Evolutionary conservation across 2,329 filamentous ascomycete species (phyloP).

Genomic region (Teratosphaeria zuluensis): DNA sequence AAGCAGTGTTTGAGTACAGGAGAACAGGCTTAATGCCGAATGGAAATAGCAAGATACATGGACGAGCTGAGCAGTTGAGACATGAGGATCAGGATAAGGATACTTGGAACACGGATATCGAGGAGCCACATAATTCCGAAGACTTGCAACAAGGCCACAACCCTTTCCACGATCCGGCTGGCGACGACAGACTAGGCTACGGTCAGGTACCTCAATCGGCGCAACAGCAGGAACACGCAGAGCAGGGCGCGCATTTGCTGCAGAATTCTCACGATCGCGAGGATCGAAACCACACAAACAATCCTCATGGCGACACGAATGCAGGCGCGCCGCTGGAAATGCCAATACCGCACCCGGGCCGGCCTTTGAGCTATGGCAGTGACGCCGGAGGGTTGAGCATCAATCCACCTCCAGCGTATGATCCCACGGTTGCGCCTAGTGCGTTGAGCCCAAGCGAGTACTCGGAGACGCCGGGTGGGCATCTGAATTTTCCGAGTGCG

Average conservation of each 20-base stretch:
- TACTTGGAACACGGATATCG: constrained; percentile 36
- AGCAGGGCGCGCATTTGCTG: neutral
- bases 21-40: constrained; percentile 45
- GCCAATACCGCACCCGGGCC: constrained; percentile 30
- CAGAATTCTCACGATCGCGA: neutral
- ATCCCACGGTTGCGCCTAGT: constrained; percentile 11
- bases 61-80: constrained; percentile 14
- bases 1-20: constrained; percentile 47
- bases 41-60: constrained; percentile 32
- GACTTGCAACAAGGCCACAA: constrained; percentile 29
- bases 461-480: constrained; percentile 25
- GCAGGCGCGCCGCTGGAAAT: neutral
- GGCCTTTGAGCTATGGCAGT: constrained; percentile 31
- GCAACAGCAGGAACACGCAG: constrained; percentile 19
- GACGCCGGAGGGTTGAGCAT: constrained; percentile 11
- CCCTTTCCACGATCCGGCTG: constrained; percentile 6
- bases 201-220: constrained; percentile 1
- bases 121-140: constrained; percentile 24
- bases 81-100: constrained; percentile 36
- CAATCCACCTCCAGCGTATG: constrained; percentile 6
- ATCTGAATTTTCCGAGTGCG: constrained; percentile 6
- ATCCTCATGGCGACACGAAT: neutral
- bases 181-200: neutral
- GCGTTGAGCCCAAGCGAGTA: constrained; percentile 27
- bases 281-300: neutral